Conservation (phyloP, 768 basidiomycete genomes). For the Omphalotus guepiniiformis region DNA sequence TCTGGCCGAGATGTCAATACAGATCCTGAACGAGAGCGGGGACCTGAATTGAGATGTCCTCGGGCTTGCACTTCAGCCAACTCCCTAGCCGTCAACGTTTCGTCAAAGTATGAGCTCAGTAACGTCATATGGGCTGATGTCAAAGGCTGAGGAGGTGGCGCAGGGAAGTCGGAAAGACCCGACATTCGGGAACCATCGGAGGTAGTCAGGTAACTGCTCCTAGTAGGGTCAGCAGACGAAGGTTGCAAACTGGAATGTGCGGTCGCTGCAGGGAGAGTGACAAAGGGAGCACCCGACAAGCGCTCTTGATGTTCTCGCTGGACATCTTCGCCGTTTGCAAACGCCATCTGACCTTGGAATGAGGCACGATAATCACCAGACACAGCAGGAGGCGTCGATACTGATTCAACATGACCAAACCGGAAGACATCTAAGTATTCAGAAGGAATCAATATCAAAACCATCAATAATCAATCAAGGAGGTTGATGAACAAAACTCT, state of each 20-base stretch:
- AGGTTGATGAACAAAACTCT: too few species aligned
- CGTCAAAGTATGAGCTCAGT: conserved; percentile 42
- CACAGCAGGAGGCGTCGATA: conserved; percentile 45
- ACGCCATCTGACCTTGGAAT: conserved; percentile 33
- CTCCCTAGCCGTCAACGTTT: conserved; percentile 18
- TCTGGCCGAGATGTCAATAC: conserved; percentile 6
- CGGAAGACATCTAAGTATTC: conserved; percentile 43
- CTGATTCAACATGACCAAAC: conserved; percentile 46
- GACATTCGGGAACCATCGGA: conserved; percentile 64
- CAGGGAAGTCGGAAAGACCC: conserved; percentile 67
- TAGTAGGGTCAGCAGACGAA: conserved; percentile 22
- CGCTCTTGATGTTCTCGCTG: conserved; percentile 6
- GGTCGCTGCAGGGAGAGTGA: conserved; percentile 15
- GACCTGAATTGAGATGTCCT: conserved; percentile 4
- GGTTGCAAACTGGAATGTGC: conserved; percentile 26
- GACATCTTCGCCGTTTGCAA: conserved; percentile 13
- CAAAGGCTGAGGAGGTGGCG: conserved; percentile 41
- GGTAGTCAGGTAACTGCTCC: conserved; percentile 60
- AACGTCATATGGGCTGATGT: conserved; percentile 34
- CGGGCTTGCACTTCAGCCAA: conserved; percentile 7
- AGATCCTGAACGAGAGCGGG: conserved; percentile 9
- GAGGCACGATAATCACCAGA: conserved; percentile 35
- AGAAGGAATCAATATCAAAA: too few species aligned
- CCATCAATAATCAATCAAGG: too few species aligned
- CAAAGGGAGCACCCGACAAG: conserved; percentile 8